Base-by-base conservation (phyloP, 2,329 filamentous ascomycete species). In the Aspergillus phoenicis region DNA sequence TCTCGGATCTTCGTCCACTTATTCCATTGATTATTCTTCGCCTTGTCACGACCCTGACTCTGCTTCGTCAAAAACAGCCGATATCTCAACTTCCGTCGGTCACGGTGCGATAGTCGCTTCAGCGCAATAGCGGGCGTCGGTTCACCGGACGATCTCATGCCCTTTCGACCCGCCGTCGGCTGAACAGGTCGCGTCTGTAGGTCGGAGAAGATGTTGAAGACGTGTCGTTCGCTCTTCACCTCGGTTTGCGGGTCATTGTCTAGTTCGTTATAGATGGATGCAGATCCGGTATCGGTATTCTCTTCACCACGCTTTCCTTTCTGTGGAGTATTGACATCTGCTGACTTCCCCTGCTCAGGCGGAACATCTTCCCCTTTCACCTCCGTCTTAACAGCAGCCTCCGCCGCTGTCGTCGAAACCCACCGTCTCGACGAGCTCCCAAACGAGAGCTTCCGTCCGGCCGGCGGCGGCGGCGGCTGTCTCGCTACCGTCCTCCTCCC, bases 61-160 rank as follows among this genome's bases (percentile, higher is more conserved):
- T 13, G 33, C 47, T 54, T 62, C 8, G 36, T 49, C 15, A 67
- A 51, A 26, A 66, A 68, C 43, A 61, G 33, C 8, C 69, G 69
- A 58, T 68, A 70, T 36, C 68, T 63, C 28, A 74, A 52, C 63
- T 73, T 74, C 58, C 59, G 68, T 52, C 60, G 58, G 55, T 74
- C 72, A 26, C 64, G 60, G 17, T 59, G 56, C 2, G 71, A 71
- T 47, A 73, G 38, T 13, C 51, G 62, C 45, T 58, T 59, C 30
- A 63, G 6, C 5, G n/a, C 41, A 26, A 52, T 53, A 39, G 26
- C 41, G 30, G 36, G 45, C 13, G 39, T 28, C 20, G 20, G 20
- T 20, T 48, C 45, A 17, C 24, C 45, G 4, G 24, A 4, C 3
- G 22, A 30, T 49, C 20, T 17, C 24, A 24, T 8, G 24, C n/a